Evolutionary conservation across 257 asterid species (phyloP), one percentile per base, ranked within the genome.

Genomic region (Solanum chiquidenum): DNA sequence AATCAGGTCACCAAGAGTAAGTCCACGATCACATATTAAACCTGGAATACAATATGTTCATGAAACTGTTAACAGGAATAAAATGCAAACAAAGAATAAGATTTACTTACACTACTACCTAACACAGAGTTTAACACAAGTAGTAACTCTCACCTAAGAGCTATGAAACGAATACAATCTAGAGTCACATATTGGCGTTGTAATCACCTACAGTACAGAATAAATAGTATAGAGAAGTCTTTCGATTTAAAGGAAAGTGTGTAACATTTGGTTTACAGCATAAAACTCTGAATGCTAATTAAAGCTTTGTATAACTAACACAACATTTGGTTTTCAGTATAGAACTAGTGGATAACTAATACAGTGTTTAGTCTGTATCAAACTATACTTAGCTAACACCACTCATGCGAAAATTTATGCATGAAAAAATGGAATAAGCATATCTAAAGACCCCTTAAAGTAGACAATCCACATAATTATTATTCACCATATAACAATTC

Each of bases 1-100:
- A 14, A 95, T 94, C 90, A 97, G 94, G 91, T 97, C 99, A 87
- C 98, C 99, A 90, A 97, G 99, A 58, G 96, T 90, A 88, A 97
- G 98, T 64, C 98, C 98, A 46, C 98, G 97, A 80, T 97, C 99
- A 89, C 99, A 97, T 83, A 95, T 89, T 83, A 97, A 92, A 83
- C 99, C 99, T 97, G 91, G 55, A 88, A 84, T 5, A 69, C 25
- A 69, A 42, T 7, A 64, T 20, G 77, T 29, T 72, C 85, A 46
- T 46, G 42, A 29, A 49, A 80, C 11, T 80, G 40, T 27, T 46
- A 80, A 18, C 29, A 49, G 6, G 29, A 49, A 49, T 49, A 31
- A 52, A 4, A 82, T 29, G 85, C 69, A 49, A 64, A 31, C 33
- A 82, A 29, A 29, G 42, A 82, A 82, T 37, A 29, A 49, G 69